Percentiles rank a stretch among this genome's conserved stretches.
Evolutionary conservation across 768 basidiomycete species (phyloP).

Genomic region (Dictyophora rubrovolvata): DNA sequence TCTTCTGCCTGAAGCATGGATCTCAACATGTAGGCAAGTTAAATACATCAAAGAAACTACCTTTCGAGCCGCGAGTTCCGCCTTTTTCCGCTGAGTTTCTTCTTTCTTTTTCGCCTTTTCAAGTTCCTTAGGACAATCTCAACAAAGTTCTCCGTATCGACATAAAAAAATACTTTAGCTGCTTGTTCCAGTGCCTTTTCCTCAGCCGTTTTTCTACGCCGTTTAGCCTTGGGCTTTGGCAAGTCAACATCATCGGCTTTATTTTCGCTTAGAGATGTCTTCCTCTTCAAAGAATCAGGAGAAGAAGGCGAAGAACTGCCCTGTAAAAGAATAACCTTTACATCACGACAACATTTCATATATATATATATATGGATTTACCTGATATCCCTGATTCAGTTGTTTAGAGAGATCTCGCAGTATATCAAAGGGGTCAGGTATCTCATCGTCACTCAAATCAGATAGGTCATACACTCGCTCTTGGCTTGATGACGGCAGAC

Average conservation of each 20-base stretch:
- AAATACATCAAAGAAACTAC: neutral
- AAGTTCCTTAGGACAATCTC: neutral
- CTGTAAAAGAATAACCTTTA: neutral
- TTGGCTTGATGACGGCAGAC: neutral
- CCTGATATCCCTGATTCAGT: neutral
- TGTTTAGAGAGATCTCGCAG: neutral
- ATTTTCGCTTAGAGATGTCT: neutral
- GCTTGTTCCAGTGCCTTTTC: conserved; percentile 2
- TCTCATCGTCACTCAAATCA: neutral
- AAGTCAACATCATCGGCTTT: neutral
- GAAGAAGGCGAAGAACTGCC: neutral
- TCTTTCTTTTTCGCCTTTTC: neutral
- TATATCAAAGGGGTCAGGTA: neutral
- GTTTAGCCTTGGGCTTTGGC: neutral
- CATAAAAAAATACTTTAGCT: neutral
- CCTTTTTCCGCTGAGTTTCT: conserved; percentile 1
- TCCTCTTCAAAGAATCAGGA: neutral
- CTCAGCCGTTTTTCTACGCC: conserved; percentile 3
- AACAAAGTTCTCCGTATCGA: neutral
- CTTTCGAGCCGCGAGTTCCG: neutral
- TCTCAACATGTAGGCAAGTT: neutral
- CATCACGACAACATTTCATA: neutral
- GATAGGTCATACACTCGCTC: neutral
- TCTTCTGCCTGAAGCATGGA: neutral
- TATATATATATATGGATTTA: neutral